Conservation (phyloP, 1,284 basidiomycete species). For the Tilletia setariae region DNA sequence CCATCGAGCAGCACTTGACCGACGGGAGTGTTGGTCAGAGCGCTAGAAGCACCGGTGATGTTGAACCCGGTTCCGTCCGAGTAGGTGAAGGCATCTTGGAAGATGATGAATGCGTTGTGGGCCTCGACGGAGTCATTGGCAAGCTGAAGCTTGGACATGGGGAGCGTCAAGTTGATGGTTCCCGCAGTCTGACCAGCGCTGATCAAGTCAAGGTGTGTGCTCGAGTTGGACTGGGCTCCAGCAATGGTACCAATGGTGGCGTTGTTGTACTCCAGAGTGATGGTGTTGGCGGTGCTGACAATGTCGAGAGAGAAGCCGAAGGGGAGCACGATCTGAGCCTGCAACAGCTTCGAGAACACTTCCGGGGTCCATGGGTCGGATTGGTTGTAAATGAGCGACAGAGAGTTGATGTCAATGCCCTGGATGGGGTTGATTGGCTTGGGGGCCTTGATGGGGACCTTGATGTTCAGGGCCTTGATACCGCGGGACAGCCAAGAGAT, state of each 20-base stretch:
- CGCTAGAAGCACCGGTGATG: constrained; percentile 65
- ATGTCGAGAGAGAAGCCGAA: constrained; percentile 72
- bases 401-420: constrained; percentile 65
- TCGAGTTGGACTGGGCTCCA: constrained; percentile 29
- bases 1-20: constrained; percentile 67
- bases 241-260: constrained; percentile 58
- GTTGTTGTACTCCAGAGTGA: constrained; percentile 64
- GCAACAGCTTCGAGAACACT: constrained; percentile 63
- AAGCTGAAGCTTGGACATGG: constrained; percentile 61
- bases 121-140: constrained; percentile 60
- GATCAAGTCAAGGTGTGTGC: constrained; percentile 34
- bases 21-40: constrained; percentile 67
- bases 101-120: constrained; percentile 47
- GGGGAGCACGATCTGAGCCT: constrained; percentile 66
- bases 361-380: constrained; percentile 65
- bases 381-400: constrained; percentile 64
- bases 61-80: constrained; percentile 63
- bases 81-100: constrained; percentile 53
- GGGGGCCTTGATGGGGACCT: constrained; percentile 64
- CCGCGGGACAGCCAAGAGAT: constrained; percentile 70
- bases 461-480: constrained; percentile 63
- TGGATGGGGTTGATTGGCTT: constrained; percentile 67
- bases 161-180: constrained; percentile 67
- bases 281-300: constrained; percentile 64
- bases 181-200: constrained; percentile 64